Evolutionary conservation across 345 rosid species (phyloP).

Genomic region (Citrus australasica): DNA sequence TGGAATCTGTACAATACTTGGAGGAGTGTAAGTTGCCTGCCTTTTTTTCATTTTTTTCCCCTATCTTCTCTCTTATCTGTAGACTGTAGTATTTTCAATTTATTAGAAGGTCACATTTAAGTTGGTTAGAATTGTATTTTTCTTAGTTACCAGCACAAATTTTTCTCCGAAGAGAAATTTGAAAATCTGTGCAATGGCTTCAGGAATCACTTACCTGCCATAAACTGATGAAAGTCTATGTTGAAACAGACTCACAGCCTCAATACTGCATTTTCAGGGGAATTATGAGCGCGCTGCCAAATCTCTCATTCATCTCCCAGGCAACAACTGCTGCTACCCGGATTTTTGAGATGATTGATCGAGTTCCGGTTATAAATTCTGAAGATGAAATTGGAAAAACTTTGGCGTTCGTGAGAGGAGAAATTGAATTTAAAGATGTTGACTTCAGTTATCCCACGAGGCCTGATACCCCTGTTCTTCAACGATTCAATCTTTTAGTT

Average conservation of each 20-base stretch:
- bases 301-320: conserved; percentile 36
- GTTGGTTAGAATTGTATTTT: too few relatives aligned
- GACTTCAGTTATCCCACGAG: conserved; percentile 51
- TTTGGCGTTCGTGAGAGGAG: conserved; percentile 41
- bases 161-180: background rate
- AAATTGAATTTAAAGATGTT: conserved; percentile 41
- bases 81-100: too few relatives aligned
- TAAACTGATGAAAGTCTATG: background rate
- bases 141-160: background rate
- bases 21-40: conserved; percentile 48
- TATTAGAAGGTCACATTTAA: too few relatives aligned
- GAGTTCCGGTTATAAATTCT: conserved; percentile 31
- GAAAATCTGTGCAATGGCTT: too few relatives aligned
- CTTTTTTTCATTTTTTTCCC: too few relatives aligned
- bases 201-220: background rate
- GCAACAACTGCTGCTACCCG: conserved; percentile 34
- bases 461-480: conserved; percentile 33
- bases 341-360: conserved; percentile 42
- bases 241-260: background rate
- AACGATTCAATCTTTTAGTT: conserved; percentile 41
- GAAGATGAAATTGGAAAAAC: conserved; percentile 33
- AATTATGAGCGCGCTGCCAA: conserved; percentile 42
- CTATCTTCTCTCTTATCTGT: too few relatives aligned
- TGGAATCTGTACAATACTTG: conserved; percentile 36
- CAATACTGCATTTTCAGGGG: conserved; percentile 22